Evolutionary conservation across 495 filamentous ascomycete species (phyloP).

Genomic region (Cenococcum geophilum): DNA sequence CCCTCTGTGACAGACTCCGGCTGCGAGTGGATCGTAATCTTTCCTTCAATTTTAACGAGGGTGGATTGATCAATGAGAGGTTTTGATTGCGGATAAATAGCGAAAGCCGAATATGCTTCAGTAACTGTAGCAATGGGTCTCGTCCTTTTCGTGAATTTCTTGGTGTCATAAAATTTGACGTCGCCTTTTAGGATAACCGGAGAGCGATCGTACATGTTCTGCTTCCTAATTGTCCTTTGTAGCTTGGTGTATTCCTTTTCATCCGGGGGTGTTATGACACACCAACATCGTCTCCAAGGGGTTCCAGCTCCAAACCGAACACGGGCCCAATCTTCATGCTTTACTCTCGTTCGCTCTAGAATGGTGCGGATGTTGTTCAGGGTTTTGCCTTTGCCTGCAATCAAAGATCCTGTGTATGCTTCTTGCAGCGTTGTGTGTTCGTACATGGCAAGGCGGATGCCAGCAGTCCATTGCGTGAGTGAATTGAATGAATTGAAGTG

Average conservation of each 20-base stretch:
- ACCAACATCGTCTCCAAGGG: constrained; percentile 95
- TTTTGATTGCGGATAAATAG: constrained; percentile 91
- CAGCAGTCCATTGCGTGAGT: constrained; percentile 91
- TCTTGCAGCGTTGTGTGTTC: constrained; percentile 91
- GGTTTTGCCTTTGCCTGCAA: constrained; percentile 85
- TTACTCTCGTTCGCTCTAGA: constrained; percentile 68
- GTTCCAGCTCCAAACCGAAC: constrained; percentile 95
- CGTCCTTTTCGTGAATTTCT: constrained; percentile 86
- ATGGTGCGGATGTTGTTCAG: constrained; percentile 84
- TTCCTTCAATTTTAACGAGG: constrained; percentile 88
- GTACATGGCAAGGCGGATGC: constrained; percentile 89
- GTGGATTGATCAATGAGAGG: constrained; percentile 91
- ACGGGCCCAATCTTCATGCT: constrained; percentile 87
- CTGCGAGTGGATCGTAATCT: constrained; percentile 74
- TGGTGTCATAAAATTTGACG: constrained; percentile 89
- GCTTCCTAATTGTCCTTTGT: constrained; percentile 78
- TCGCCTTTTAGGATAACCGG: constrained; percentile 67
- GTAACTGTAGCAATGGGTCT: constrained; percentile 84
- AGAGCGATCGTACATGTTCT: constrained; percentile 69
- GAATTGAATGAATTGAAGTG: constrained; percentile 95
- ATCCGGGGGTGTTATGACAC: constrained; percentile 83
- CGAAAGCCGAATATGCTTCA: constrained; percentile 86
- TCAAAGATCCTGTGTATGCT: constrained; percentile 90
- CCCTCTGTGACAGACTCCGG: constrained; percentile 73
- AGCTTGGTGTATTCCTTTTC: constrained; percentile 84